Evolutionary conservation across 225 moss, liverwort and hornwort genomes (phyloP), one percentile per base, ranked within the genome.

Genomic region (Sphagnum contortum): DNA sequence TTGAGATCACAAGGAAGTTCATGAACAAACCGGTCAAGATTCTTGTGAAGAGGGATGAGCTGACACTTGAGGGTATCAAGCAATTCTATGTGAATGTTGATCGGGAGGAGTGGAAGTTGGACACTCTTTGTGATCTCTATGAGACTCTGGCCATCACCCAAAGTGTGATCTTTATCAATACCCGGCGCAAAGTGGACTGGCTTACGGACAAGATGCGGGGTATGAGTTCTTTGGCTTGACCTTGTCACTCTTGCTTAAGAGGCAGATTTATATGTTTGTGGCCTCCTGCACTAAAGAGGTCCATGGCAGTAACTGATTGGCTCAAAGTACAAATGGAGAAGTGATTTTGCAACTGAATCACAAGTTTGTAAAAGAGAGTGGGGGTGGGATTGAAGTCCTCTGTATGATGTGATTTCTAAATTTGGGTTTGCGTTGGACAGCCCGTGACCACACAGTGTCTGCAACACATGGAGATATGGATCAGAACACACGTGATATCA

Each of bases 401-500:
- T 29, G 29, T 29, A 29, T 29, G 29, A 29, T 29, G 29, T 29
- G 9, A 52, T 1, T 60, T n/a, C 44, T 60, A 10, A 59, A 12
- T 3, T 0, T 3, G 14, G 12, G 66, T 5, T 13, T 13, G 8
- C 29, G 8, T 9, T 46, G 29, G 64, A 6, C 29, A 29, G 29
- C 29, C 29, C 29, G 29, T 29, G 29, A 94, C 63, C 91, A 91
- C 52, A 94, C 91, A 3, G 94, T 91, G n/a, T 94, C 94, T 60
- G 91, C 94, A 50, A 94, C 91, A 91, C 94, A 94, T 61, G 94
- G 94, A 46, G 94, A 94, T 55, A 94, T 94, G 94, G 91, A 91
- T 49, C 94, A 94, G 63, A 94, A 91, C 64, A 91, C 91, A 64
- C 83, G 94, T 47, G 94, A 94, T 80, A 89, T 85, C 69, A 94